These are phyloP conservation scores for Oenanthe javanica DNA, from an alignment of 140 eudicot species.

Conservation along the genomic window DNA sequence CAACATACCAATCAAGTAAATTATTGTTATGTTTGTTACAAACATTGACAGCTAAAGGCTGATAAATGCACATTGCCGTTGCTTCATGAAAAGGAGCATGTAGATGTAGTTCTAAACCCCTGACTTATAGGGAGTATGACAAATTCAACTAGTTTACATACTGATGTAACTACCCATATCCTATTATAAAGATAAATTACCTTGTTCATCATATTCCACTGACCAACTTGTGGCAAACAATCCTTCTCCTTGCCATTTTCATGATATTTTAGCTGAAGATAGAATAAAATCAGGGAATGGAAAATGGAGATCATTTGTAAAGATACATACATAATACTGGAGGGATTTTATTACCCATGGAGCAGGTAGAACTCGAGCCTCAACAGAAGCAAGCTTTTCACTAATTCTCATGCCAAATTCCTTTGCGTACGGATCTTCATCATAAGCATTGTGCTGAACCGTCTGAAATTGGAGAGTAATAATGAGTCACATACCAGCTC, in stretches of 20 bases:
- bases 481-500: not conserved
- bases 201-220: slow-evolving; percentile 87
- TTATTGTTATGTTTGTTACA: no score
- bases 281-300: not conserved
- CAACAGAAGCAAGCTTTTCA: slow-evolving; percentile 56
- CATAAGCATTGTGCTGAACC: slow-evolving; percentile 58
- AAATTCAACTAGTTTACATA: no score
- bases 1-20: no score
- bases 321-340: not conserved
- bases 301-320: not conserved
- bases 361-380: slow-evolving; percentile 70
- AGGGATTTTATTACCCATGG: slow-evolving; percentile 46
- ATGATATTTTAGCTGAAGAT: slow-evolving; percentile 58
- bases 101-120: no score
- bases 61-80: no score
- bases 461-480: slow-evolving; percentile 33
- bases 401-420: slow-evolving; percentile 65
- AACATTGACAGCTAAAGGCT: no score
- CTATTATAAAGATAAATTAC: no score
- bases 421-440: slow-evolving; percentile 52
- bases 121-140: no score
- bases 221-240: slow-evolving; percentile 64
- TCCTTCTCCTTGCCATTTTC: slow-evolving; percentile 62
- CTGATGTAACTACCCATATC: no score
- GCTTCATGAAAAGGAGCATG: no score